A percentile compares a stretch with the other conserved stretches of the same genome.
Conservation (phyloP, 495 filamentous ascomycete genomes). For the Aspergillus affinis region DNA sequence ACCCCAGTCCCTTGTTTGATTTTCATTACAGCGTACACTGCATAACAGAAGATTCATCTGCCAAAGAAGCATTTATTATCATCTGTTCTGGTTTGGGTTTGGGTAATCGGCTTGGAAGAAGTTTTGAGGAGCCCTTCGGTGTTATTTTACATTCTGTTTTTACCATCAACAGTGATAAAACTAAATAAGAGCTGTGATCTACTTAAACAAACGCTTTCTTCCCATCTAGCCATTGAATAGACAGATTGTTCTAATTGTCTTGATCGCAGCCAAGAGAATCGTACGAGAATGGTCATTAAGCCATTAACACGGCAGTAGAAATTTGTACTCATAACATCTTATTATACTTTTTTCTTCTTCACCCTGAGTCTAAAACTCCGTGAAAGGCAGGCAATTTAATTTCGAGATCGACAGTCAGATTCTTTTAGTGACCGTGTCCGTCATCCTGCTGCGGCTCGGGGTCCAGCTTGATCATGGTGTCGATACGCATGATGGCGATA, state of each 20-base stretch:
- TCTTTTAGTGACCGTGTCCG: slow-evolving; percentile 45
- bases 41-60: background rate
- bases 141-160: background rate
- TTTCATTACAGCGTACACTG: slow-evolving; percentile 2
- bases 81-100: background rate
- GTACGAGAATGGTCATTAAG: background rate
- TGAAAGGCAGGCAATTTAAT: slow-evolving; percentile 11
- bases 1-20: slow-evolving; percentile 9
- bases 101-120: background rate
- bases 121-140: background rate
- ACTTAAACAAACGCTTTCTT: background rate
- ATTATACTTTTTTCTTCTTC: slow-evolving; percentile 28
- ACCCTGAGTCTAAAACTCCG: slow-evolving; percentile 21
- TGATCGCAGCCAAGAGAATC: background rate
- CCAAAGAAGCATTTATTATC: background rate
- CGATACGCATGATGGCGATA: slow-evolving; percentile 99
- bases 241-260: background rate
- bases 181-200: background rate
- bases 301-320: background rate
- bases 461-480: slow-evolving; percentile 98
- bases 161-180: background rate
- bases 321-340: slow-evolving; percentile 23
- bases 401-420: background rate
- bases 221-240: background rate
- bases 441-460: slow-evolving; percentile 79